A percentile compares a stretch with the other conserved stretches of the same genome.
These are phyloP conservation scores for Vishniacozyma victoriae DNA, from an alignment of 768 basidiomycete species.

Conservation along the genomic window DNA sequence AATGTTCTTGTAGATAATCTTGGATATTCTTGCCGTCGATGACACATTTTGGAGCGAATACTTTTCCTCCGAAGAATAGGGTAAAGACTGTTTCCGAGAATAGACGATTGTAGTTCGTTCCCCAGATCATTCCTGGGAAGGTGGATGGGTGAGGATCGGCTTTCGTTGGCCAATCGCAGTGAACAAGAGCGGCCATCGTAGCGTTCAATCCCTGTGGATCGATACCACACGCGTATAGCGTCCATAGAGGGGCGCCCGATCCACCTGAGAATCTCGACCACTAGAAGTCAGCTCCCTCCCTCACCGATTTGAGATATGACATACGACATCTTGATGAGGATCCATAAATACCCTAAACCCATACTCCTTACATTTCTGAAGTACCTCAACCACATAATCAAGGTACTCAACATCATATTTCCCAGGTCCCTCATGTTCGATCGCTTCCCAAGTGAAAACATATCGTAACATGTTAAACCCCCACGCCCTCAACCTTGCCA, in stretches of 20 bases:
- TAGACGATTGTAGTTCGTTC: slow-evolving; percentile 87
- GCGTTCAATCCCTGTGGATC: slow-evolving; percentile 76
- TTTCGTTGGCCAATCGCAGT: slow-evolving; percentile 75
- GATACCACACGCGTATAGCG: slow-evolving; percentile 69
- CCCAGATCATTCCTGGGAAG: slow-evolving; percentile 93
- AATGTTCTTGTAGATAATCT: slow-evolving; percentile 79
- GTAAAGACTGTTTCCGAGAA: slow-evolving; percentile 86
- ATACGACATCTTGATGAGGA: slow-evolving; percentile 88
- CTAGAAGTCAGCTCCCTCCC: slow-evolving; percentile 51
- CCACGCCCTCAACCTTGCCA: slow-evolving; percentile 79
- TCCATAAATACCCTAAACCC: slow-evolving; percentile 92
- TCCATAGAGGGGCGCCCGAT: slow-evolving; percentile 89
- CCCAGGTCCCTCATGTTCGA: slow-evolving; percentile 91
- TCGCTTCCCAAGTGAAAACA: slow-evolving; percentile 83
- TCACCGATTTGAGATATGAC: slow-evolving; percentile 43
- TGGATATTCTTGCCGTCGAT: slow-evolving; percentile 90
- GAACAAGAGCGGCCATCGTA: slow-evolving; percentile 77
- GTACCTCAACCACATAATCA: slow-evolving; percentile 78
- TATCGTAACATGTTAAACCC: slow-evolving; percentile 82
- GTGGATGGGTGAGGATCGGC: slow-evolving; percentile 61
- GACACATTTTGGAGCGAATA: slow-evolving; percentile 82
- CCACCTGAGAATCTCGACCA: slow-evolving; percentile 98
- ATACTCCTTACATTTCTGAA: slow-evolving; percentile 83
- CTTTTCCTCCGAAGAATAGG: slow-evolving; percentile 84
- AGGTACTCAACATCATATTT: slow-evolving; percentile 88